Base-by-base conservation (phyloP, 1,284 basidiomycete species). In the Phellinidium pouzarii region DNA sequence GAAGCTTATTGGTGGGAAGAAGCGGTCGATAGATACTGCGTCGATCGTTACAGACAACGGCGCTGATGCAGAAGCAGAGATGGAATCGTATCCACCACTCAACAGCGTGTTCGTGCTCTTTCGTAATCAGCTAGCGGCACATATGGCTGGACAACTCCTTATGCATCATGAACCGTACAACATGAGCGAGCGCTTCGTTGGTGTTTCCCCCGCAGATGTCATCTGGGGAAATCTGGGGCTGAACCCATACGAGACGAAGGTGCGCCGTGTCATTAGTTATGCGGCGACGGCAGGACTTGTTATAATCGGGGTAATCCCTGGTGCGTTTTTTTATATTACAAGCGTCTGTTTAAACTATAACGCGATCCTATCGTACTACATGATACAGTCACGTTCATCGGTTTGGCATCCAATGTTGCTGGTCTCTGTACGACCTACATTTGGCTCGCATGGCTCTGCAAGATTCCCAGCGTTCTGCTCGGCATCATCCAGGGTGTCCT, bases 41-140 rank as follows among this genome's bases (percentile, higher is more conserved):
- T n/a, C n/a, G n/a, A n/a, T n/a, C n/a, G n/a, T n/a, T n/a, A n/a
- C n/a, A n/a, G n/a, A n/a, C n/a, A n/a, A n/a, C n/a, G n/a, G n/a
- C n/a, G n/a, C n/a, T n/a, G n/a, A n/a, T n/a, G 29, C 7, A 14
- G 26, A 38, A 27, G 11, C 34, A n/a, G 12, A 36, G n/a, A 23
- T 11, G 36, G 38, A 44, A 11, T 34, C 75, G 26, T 89, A 88
- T 58, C 83, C 82, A 3, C 84, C 87, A 1, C 65, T 88, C 58
- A 91, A 82, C 64, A 89, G 87, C 25, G 91, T 90, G 3, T 99
- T 99, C 68, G 78, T 99, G 56, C 86, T 91, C 27, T 99, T 98
- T 78, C 84, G 94, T 67, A 79, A 82, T 60, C 95, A 98, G 71
- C 88, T 95, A 59, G 90, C 90, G 1, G 91, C 91, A 14, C 91